Evolutionary conservation across 164 flowering plant genomes (phyloP).

Genomic region (Platanus orientalis): DNA sequence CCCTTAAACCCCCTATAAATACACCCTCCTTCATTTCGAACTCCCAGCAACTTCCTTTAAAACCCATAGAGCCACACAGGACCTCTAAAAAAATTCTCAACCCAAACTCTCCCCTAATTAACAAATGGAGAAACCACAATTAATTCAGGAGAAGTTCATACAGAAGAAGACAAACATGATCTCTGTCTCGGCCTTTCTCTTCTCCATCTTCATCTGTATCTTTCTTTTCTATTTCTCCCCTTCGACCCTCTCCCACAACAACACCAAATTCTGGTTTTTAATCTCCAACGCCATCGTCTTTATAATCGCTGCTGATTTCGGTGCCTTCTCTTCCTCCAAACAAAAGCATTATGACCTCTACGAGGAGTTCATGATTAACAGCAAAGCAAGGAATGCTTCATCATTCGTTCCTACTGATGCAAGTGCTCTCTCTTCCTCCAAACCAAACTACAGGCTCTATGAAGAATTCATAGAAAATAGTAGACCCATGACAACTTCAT

Average conservation of each 20-base stretch:
- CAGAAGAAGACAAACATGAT: constrained; percentile 18
- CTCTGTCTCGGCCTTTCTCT: constrained; percentile 35
- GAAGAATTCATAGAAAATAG: no score
- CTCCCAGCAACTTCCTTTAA: background rate
- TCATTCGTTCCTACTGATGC: background rate
- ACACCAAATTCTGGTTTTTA: constrained; percentile 62
- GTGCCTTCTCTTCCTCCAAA: constrained; percentile 39
- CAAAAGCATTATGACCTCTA: constrained; percentile 22
- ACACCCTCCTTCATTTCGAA: constrained; percentile 4
- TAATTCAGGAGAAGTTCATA: background rate
- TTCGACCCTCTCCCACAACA: constrained; percentile 30
- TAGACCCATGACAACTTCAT: background rate
- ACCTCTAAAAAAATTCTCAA: background rate
- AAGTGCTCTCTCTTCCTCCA: constrained; percentile 1
- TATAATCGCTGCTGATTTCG: constrained; percentile 51
- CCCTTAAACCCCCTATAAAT: constrained; percentile 16
- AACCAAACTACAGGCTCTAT: background rate
- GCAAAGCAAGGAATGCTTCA: constrained; percentile 8
- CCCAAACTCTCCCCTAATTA: background rate
- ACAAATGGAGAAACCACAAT: constrained; percentile 9
- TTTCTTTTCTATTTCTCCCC: background rate
- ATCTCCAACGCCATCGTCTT: constrained; percentile 56
- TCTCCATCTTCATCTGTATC: constrained; percentile 33
- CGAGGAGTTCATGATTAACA: constrained; percentile 24
- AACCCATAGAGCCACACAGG: background rate